A percentile compares a stretch with the other conserved stretches of the same genome.
Conservation (phyloP, 148 eudicot species). For the Silene latifolia region DNA sequence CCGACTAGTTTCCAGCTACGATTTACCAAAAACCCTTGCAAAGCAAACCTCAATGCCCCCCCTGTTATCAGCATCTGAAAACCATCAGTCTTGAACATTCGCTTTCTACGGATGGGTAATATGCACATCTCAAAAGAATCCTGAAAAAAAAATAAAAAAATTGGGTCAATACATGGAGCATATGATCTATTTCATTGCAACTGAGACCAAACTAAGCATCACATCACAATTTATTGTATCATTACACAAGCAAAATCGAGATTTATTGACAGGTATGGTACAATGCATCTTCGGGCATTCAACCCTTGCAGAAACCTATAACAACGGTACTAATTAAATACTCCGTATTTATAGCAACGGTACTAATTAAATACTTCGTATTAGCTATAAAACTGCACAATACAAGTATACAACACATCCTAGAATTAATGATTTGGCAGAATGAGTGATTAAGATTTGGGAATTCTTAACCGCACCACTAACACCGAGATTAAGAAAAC, state of each 20-base stretch:
- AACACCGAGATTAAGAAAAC: not conserved
- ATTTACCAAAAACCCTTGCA: not conserved
- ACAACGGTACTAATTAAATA: not conserved
- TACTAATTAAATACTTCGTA: not conserved
- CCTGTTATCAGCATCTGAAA: not conserved
- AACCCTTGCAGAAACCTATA: not conserved
- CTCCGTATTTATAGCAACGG: not conserved
- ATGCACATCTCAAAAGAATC: constrained; percentile 21
- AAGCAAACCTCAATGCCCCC: not conserved
- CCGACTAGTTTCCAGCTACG: constrained; percentile 1
- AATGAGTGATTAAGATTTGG: not conserved
- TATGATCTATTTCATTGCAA: not conserved
- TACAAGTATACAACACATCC: not conserved
- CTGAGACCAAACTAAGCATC: not conserved
- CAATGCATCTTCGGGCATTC: not conserved
- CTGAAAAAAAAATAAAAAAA: not conserved
- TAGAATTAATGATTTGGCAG: not conserved
- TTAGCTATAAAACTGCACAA: too few species aligned
- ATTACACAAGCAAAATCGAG: not conserved
- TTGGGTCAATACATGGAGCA: not conserved
- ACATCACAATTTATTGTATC: not conserved
- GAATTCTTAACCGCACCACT: not conserved
- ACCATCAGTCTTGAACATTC: constrained; percentile 14
- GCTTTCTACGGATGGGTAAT: constrained; percentile 17
- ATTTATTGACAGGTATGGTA: not conserved